These are phyloP conservation scores for Trichoderma afroharzianum DNA, from an alignment of 2,329 filamentous ascomycete genomes.

Conservation along the genomic window DNA sequence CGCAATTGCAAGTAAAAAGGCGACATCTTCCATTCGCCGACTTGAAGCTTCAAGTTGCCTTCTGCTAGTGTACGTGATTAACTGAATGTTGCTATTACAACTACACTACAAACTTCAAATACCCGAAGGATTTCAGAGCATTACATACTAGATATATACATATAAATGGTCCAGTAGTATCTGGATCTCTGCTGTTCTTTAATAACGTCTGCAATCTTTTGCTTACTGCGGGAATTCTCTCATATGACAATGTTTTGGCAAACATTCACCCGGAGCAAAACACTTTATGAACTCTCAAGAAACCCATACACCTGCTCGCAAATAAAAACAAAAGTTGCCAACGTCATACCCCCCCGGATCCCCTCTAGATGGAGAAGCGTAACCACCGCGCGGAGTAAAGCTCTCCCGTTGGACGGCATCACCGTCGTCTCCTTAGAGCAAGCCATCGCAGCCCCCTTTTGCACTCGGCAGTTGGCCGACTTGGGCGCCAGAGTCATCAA, in stretches of 20 bases:
- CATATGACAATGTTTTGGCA: neutral
- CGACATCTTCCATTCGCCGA: neutral
- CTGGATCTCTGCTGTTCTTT: neutral
- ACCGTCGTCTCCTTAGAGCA: conserved; percentile 52
- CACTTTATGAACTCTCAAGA: neutral
- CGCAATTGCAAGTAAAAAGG: neutral
- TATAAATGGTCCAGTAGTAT: neutral
- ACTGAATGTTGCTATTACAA: neutral
- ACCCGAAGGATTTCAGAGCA: neutral
- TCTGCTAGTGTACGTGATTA: neutral
- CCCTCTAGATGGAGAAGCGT: neutral
- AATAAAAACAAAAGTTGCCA: no score
- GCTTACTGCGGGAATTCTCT: neutral
- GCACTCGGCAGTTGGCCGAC: conserved; percentile 52
- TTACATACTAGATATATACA: neutral
- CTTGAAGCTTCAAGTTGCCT: neutral
- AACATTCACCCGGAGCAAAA: neutral
- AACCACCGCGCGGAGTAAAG: neutral
- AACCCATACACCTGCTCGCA: neutral
- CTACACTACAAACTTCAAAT: neutral
- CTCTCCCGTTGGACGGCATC: conserved; percentile 36
- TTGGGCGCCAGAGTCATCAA: conserved; percentile 54
- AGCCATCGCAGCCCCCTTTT: conserved; percentile 53
- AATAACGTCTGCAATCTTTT: neutral
- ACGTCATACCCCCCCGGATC: neutral